phyloP scores from a whole-genome alignment of 352 stramenopile genomes.

The Globisporangium nagaii region DNA sequence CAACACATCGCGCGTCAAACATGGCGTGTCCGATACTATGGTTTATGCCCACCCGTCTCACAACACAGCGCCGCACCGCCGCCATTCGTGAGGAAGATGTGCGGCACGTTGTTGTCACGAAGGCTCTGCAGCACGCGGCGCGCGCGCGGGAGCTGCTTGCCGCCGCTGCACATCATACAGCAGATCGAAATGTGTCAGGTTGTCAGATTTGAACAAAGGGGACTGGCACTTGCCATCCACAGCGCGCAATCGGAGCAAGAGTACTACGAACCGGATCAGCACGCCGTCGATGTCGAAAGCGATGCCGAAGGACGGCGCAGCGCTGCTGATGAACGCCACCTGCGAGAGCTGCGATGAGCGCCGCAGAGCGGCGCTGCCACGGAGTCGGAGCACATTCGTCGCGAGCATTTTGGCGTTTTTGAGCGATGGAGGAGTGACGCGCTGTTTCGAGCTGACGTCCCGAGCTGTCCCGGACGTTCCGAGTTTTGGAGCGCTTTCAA shows the following conservation, averaged over 20 bases:
- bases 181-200: background rate
- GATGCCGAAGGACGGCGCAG: slow-evolving; percentile 56
- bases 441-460: background rate
- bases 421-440: too few species aligned
- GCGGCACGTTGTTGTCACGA: slow-evolving; percentile 53
- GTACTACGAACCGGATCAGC: slow-evolving; percentile 60
- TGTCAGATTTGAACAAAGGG: background rate
- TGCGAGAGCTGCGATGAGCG: background rate
- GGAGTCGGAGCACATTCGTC: background rate
- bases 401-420: background rate
- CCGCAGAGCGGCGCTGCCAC: background rate
- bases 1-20: too few species aligned
- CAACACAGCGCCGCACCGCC: slow-evolving; percentile 24
- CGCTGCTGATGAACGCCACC: background rate
- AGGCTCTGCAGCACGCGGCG: slow-evolving; percentile 64
- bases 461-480: too few species aligned
- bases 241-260: background rate
- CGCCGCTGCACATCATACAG: slow-evolving; percentile 44
- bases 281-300: slow-evolving; percentile 92
- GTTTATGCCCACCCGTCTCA: too few species aligned
- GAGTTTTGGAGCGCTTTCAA: too few species aligned
- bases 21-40: too few species aligned
- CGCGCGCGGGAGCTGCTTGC: slow-evolving; percentile 63
- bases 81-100: slow-evolving; percentile 90
- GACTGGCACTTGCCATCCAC: too few species aligned